phyloP scores from a whole-genome alignment of 441 rosid species.

The Jatropha podagrica region DNA sequence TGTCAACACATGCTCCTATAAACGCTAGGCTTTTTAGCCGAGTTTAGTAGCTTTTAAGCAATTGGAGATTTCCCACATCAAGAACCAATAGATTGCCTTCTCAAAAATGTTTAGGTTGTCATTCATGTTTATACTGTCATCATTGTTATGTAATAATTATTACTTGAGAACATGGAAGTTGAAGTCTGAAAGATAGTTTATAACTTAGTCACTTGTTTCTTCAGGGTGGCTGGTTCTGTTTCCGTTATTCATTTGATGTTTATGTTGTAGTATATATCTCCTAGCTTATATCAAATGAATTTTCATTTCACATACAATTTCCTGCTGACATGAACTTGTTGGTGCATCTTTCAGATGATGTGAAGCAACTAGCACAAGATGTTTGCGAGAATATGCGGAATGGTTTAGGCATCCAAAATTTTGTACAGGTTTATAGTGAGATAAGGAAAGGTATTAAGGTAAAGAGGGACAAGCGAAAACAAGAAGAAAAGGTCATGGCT shows the following conservation, averaged over 20 bases:
- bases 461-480: constrained; percentile 79
- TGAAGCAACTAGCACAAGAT: constrained; percentile 74
- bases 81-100: not conserved
- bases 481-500: constrained; percentile 81
- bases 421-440: constrained; percentile 56
- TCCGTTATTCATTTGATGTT: not conserved
- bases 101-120: not conserved
- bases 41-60: not conserved
- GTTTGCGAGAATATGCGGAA: constrained; percentile 53
- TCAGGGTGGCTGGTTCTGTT: not conserved
- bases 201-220: not conserved
- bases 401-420: constrained; percentile 53
- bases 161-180: not conserved
- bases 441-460: constrained; percentile 58
- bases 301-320: not conserved
- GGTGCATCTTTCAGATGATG: constrained; percentile 47
- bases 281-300: not conserved
- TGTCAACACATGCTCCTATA: not conserved
- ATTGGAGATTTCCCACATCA: not conserved
- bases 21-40: not conserved
- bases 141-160: not conserved
- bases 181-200: not conserved
- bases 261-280: too few species aligned
- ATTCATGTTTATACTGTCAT: not conserved
- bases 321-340: not conserved